Evolutionary conservation across 2,329 filamentous ascomycete species (phyloP), one percentile per base, ranked within the genome.

Genomic region (Trichophyton rubrum): DNA sequence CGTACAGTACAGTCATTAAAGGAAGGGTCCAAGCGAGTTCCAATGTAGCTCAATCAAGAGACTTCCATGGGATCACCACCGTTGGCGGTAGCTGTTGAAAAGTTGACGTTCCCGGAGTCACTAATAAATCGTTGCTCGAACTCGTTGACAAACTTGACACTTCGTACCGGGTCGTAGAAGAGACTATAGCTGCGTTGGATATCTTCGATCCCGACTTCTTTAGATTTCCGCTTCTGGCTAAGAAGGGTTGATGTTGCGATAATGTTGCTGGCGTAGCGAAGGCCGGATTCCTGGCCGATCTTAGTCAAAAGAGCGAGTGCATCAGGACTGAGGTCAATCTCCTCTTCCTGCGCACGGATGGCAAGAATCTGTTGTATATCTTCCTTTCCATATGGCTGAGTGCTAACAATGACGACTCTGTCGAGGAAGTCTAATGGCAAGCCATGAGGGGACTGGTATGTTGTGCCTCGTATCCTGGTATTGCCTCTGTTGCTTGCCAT

Each of bases 401-500:
- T 99, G 78, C 89, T 93, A 72, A 99, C 89, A 71, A 99, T 99
- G 68, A 95, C 89, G 35, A 97, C 88, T 20, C 93, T 87, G 74
- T 99, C 93, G 56, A 99, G 81, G 75, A 99, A 96, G 76, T 99
- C 93, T 53, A 97, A 84, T 0, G 93, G 93, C 49, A 99, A 80
- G 30, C 93, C 93, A 73, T 99, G 93, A 1, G 93, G 93, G 67
- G 88, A 93, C 68, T 85, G 86, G 77, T 97, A 96, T 73, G 89
- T 88, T 60, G 93, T 99, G 62, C 93, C 93, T 35, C 93, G 85
- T 70, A 99, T 96, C 66, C 87, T 86, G 41, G 93, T 89, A 73
- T 90, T 85, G 65, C 93, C 93, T 62, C 93, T 83, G 78, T 99
- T 99, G 80, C 89, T 95, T 60, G 93, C 93, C 93, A 99, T 99